Base-by-base conservation (phyloP, 805 yeast species). In the Metschnikowia amazonensis region DNA sequence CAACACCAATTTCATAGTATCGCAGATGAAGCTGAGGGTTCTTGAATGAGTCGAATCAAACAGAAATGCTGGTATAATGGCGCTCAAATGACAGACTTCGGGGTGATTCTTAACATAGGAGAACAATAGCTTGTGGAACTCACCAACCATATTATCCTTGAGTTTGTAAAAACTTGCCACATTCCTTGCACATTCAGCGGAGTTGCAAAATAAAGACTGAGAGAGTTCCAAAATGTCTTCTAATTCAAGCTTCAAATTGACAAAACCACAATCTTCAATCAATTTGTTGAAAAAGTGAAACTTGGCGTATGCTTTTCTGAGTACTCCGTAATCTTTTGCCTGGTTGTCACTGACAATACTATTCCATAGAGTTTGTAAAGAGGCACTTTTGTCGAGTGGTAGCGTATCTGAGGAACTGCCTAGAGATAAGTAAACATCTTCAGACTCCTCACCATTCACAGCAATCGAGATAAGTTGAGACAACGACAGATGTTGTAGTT, bases 151-250 rank as follows among this genome's bases (percentile, higher is more conserved):
- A n/a, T 58, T 63, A 42, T 75, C 78, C 44, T 64, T 70, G 4
- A 68, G 55, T 51, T 74, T 77, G 50, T 77, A 75, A 47, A 74
- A 75, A 38, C 63, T 53, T 16, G 56, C 53, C 1, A 62, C 60
- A 1, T 57, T 45, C 45, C 56, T 64, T 14, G 62, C 42, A 16
- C 57, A 49, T 17, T 51, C 55, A 5, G 46, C 31, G 0, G 67
- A 48, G 27, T 60, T 59, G n/a, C 27, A 31, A 24, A 65, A 53
- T 6, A 66, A 36, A 4, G 24, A 32, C 4, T 44, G 32, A 11
- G 56, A 50, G 27, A 70, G 51, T 1, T 39, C 34, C 13, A 47
- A 14, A n/a, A 74, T 42, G 5, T 47, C 49, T 0, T 46, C 44
- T 3, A 62, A 29, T 1, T 44, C 45, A 7, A 43, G 23, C 7